These are phyloP conservation scores for Magnolia changhungtana DNA, from an alignment of 164 flowering plant genomes.

Conservation along the genomic window DNA sequence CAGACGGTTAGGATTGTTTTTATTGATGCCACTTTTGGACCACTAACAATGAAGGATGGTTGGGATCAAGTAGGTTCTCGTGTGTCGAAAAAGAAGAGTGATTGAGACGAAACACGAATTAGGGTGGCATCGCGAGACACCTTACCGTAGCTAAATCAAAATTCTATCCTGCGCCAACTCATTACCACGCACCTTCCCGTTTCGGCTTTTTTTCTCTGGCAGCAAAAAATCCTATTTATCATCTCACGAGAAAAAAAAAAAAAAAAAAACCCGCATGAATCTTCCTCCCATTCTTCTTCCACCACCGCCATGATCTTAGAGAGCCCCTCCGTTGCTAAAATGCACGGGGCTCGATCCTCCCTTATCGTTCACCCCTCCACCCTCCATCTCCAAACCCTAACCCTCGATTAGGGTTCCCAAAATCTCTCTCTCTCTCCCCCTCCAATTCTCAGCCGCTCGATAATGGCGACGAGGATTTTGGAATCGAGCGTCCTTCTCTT, in stretches of 20 bases:
- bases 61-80: too few species aligned
- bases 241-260: not conserved
- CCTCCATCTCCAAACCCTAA: conserved; percentile 2
- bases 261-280: not conserved
- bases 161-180: too few species aligned
- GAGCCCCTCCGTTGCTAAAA: not conserved
- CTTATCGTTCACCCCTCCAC: not conserved
- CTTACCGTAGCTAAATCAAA: not conserved
- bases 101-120: too few species aligned
- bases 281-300: not conserved
- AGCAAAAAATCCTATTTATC: not conserved
- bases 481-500: not conserved
- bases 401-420: not conserved
- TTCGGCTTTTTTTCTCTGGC: not conserved
- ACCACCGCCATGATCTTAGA: not conserved
- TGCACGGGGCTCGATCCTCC: conserved; percentile 1
- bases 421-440: not conserved
- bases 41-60: too few species aligned
- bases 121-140: not conserved
- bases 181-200: not conserved
- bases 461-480: not conserved
- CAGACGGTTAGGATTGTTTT: too few species aligned
- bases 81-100: too few species aligned
- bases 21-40: too few species aligned
- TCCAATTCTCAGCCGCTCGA: not conserved